Conservation (phyloP, 108 stramenopile species). For the Epithemia pelagica region DNA sequence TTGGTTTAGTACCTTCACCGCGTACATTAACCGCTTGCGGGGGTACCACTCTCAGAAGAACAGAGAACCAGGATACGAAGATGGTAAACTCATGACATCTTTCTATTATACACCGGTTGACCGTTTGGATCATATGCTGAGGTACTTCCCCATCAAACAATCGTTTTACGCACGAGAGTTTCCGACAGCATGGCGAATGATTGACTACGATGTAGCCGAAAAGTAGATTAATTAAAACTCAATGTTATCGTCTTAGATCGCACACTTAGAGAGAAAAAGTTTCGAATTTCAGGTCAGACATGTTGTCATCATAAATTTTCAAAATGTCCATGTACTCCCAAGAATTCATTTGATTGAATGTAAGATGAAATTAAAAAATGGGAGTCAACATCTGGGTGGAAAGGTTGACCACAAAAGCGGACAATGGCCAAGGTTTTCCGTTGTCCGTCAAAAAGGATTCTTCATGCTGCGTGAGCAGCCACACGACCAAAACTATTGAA, state of each 20-base stretch:
- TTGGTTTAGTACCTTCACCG: conserved; percentile 56
- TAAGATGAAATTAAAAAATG: no score
- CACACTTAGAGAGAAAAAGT: no score
- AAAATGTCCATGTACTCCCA: no score
- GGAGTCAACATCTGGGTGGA: no score
- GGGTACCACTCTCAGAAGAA: conserved; percentile 59
- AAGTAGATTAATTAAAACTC: no score
- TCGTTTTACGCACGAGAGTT: conserved; percentile 81
- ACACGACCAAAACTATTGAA: neutral
- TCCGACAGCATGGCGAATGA: conserved; percentile 71
- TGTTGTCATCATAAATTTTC: no score
- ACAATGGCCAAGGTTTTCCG: no score
- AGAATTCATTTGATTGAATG: no score
- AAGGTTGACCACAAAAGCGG: no score
- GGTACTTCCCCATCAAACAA: conserved; percentile 45
- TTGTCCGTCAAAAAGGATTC: no score
- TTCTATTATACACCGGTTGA: conserved; percentile 39
- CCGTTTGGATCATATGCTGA: conserved; percentile 26
- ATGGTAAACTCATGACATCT: conserved; percentile 39
- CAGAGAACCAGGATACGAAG: conserved; percentile 42
- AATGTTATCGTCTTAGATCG: no score
- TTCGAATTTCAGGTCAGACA: no score
- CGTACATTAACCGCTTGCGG: conserved; percentile 75
- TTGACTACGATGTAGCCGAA: conserved; percentile 69
- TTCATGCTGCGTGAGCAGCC: neutral